A percentile compares a stretch with the other conserved stretches of the same genome.
Evolutionary conservation across 2,329 filamentous ascomycete species (phyloP).

Genomic region (Pestalotiopsis sp.): DNA sequence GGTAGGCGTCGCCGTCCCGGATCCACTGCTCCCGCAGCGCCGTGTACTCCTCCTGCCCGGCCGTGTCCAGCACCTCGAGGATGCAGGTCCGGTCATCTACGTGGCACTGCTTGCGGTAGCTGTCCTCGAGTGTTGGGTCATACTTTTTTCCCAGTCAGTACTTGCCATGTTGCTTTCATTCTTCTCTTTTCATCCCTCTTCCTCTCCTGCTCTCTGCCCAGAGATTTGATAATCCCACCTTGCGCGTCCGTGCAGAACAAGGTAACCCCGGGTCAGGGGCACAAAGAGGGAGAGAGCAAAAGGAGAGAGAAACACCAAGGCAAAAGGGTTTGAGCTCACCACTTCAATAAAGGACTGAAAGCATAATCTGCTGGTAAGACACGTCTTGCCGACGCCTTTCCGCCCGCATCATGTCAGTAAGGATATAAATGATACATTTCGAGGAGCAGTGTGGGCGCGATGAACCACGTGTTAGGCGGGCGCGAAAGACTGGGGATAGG

Average conservation of each 20-base stretch:
- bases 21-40: conserved; percentile 98
- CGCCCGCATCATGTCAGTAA: background rate
- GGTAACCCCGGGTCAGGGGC: background rate
- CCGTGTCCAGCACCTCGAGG: conserved; percentile 95
- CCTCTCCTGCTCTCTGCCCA: background rate
- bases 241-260: background rate
- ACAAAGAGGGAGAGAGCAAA: background rate
- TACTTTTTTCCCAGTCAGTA: conserved; percentile 52
- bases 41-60: conserved; percentile 97
- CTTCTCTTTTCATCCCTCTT: background rate
- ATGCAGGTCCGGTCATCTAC: conserved; percentile 96
- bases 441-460: background rate
- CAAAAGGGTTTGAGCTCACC: background rate
- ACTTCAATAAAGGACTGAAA: conserved; percentile 2
- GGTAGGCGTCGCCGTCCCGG: conserved; percentile 93
- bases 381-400: background rate
- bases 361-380: conserved; percentile 1
- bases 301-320: background rate
- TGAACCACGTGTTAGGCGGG: background rate
- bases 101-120: conserved; percentile 84
- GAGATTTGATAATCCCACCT: too few relatives aligned
- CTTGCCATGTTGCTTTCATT: background rate
- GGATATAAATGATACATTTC: background rate
- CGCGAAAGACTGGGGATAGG: background rate
- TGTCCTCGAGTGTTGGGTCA: conserved; percentile 86